Evolutionary conservation across 1,284 basidiomycete species (phyloP), one percentile per base, ranked within the genome.

Genomic region (Mycena citricolor): DNA sequence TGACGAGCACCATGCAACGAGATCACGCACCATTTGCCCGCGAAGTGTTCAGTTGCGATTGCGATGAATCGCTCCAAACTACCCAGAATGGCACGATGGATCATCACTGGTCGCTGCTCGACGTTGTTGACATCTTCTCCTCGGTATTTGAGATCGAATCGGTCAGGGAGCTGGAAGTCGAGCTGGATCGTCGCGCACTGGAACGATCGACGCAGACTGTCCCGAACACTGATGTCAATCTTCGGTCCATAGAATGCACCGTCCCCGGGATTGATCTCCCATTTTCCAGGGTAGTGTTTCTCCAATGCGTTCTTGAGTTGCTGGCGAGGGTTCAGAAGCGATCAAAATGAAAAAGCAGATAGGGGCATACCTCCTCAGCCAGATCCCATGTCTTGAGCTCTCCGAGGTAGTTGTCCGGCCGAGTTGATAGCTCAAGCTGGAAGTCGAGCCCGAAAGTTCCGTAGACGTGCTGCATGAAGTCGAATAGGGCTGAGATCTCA

Each of bases 171-270:
- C 68, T 99, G 93, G 82, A 98, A 99, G 73, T 99, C 97, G 54
- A 99, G 89, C 69, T 99, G 90, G 65, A 99, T 98, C 4, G 97
- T 99, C 33, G 94, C 95, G 58, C 97, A 99, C 69, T 99, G 97
- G 83, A 94, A 94, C 25, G 93, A 91, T 37, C 94, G 85, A 49
- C 79, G 83, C 25, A 97, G 74, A 0, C 97, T 95, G 62, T 99
- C 97, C 25, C 83, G 83, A 64, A 99, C 91, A 51, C 91, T 94
- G 68, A 99, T 97, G 69, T 99, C 97, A 62, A 99, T 97, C 74
- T 97, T 94, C 50, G 92, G 93, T 2, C 92, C 92, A 66, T 95
- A 95, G 77, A 94, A 94, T 14, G 97, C 97, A 39, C 97, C 97
- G 61, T 99, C 97, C 36, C 92, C 95, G 5, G 92, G 91, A 66